Conservation (phyloP, 1,284 basidiomycete genomes). For the Somion occarium region DNA sequence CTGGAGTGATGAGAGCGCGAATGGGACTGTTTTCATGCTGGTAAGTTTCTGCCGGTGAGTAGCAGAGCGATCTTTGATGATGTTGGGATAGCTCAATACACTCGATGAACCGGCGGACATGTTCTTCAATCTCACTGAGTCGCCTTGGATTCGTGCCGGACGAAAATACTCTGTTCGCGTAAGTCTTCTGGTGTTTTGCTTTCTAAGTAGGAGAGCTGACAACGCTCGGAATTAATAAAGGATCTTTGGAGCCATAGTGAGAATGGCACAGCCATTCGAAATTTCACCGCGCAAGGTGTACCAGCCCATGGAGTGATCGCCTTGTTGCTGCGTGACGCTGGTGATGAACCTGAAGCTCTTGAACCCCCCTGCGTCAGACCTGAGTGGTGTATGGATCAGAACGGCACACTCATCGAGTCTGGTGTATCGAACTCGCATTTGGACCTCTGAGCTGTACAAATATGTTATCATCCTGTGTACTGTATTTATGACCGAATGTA, state of each 20-base stretch:
- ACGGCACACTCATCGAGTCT: constrained; percentile 17
- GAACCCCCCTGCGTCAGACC: constrained; percentile 22
- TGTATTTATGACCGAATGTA: no score
- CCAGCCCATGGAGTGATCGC: constrained; percentile 70
- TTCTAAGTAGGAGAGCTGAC: not conserved
- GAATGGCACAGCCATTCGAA: constrained; percentile 62
- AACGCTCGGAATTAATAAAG: constrained; percentile 27
- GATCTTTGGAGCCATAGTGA: constrained; percentile 67
- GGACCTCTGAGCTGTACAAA: no score
- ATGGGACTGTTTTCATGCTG: constrained; percentile 43
- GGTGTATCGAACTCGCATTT: no score
- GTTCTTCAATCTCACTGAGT: constrained; percentile 63
- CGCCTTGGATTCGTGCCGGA: constrained; percentile 65
- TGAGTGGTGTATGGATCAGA: constrained; percentile 20
- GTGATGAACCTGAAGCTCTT: constrained; percentile 54
- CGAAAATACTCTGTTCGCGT: constrained; percentile 58
- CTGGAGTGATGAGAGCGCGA: constrained; percentile 46
- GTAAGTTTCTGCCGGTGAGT: constrained; percentile 18
- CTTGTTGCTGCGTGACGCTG: constrained; percentile 57
- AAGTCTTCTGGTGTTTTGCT: constrained; percentile 17
- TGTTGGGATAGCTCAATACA: constrained; percentile 30
- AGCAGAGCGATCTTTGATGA: not conserved
- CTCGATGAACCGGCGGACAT: constrained; percentile 49
- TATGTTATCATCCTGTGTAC: no score
- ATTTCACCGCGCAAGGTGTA: constrained; percentile 52